These are phyloP conservation scores for Balamuthia mandrillaris DNA, from an alignment of 208 protist genomes.

Conservation along the genomic window DNA sequence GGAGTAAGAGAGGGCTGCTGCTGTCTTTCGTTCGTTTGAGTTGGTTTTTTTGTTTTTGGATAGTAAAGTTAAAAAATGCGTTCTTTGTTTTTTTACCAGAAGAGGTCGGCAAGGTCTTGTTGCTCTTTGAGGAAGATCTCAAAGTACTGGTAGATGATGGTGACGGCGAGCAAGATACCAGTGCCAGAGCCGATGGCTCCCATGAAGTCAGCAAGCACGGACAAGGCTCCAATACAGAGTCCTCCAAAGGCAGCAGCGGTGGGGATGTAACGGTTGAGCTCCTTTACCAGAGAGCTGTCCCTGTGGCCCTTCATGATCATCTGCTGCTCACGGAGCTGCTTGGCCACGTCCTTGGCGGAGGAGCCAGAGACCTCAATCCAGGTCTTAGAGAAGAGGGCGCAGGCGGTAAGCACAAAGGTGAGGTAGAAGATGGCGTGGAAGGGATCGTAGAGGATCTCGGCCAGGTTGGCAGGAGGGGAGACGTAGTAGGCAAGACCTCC, in stretches of 20 bases:
- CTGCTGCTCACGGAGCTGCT: conserved; percentile 91
- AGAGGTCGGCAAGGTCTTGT: conserved; percentile 66
- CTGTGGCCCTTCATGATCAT: conserved; percentile 85
- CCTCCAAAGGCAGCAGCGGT: conserved; percentile 98
- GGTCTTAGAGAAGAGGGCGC: conserved; percentile 96
- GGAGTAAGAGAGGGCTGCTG: background rate
- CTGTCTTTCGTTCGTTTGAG: background rate
- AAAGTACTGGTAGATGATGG: conserved; percentile 99
- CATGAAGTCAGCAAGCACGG: conserved; percentile 97
- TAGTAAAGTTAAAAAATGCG: background rate
- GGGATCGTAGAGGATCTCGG: conserved; percentile 92
- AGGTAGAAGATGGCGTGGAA: conserved; percentile 98
- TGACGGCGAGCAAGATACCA: conserved; percentile 99
- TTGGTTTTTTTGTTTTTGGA: background rate
- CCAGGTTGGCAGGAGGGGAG: conserved; percentile 89
- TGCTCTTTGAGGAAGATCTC: conserved; percentile 98
- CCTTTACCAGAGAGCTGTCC: conserved; percentile 65
- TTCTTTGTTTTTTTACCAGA: conserved; percentile 31
- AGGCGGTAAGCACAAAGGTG: conserved; percentile 93
- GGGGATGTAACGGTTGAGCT: conserved; percentile 93
- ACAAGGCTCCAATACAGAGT: conserved; percentile 98
- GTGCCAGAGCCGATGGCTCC: conserved; percentile 93
- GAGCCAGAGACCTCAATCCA: conserved; percentile 98
- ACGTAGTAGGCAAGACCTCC: conserved; percentile 99
- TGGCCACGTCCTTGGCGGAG: conserved; percentile 93